Evolutionary conservation across 345 rosid species (phyloP).

Genomic region (Mangifera indica): DNA sequence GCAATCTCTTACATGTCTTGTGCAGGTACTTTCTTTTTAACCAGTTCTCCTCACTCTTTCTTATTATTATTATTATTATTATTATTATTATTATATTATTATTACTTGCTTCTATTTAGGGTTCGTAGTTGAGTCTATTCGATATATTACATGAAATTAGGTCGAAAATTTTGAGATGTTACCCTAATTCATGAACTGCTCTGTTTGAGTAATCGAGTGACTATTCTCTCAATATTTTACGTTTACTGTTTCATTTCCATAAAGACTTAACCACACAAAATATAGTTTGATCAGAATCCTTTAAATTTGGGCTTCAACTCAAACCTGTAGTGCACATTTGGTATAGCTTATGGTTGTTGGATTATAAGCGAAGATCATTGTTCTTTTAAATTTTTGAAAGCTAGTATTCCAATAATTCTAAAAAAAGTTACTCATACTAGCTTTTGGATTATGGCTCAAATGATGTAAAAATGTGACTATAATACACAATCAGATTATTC

Average conservation of each 20-base stretch:
- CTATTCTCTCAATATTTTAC: not conserved
- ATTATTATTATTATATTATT: not conserved
- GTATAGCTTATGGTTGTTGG: too few species aligned
- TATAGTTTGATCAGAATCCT: too few species aligned
- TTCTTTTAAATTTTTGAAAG: too few species aligned
- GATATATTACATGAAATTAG: not conserved
- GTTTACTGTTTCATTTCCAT: not conserved
- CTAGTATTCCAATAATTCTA: too few species aligned
- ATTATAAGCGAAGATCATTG: too few species aligned
- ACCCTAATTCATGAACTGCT: not conserved
- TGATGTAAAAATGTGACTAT: too few species aligned
- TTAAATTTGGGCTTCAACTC: too few species aligned
- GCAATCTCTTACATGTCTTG: conserved; percentile 92
- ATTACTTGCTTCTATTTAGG: not conserved
- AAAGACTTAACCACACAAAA: not conserved
- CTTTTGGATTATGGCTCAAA: too few species aligned
- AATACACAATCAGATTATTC: too few species aligned
- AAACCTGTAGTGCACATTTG: too few species aligned
- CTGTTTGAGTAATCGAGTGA: not conserved
- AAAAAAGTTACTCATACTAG: too few species aligned
- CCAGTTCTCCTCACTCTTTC: not conserved
- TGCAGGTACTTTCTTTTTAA: conserved; percentile 50
- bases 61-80: not conserved
- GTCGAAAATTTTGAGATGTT: not conserved
- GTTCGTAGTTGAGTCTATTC: not conserved